These are phyloP conservation scores for Suhomyces kilbournensis DNA, from an alignment of 805 yeast species.

Conservation along the genomic window DNA sequence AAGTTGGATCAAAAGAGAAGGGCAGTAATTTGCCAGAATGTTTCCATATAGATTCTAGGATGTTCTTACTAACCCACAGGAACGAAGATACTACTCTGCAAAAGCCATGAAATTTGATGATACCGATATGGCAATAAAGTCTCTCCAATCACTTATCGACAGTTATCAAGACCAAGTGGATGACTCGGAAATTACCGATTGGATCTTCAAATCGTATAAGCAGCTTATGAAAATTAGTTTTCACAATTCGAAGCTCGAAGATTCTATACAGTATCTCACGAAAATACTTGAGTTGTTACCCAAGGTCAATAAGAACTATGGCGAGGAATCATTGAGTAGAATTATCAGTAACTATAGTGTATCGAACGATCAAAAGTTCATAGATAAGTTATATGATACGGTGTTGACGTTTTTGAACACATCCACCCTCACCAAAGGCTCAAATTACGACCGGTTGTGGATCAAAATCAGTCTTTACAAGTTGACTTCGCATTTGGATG, in stretches of 20 bases:
- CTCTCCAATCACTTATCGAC: slow-evolving; percentile 16
- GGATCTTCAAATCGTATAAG: slow-evolving; percentile 40
- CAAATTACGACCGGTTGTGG: slow-evolving; percentile 23
- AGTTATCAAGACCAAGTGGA: slow-evolving; percentile 6
- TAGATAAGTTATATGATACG: slow-evolving; percentile 27
- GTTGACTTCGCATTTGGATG: slow-evolving; percentile 34
- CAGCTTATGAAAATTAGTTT: slow-evolving; percentile 39
- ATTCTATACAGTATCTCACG: slow-evolving; percentile 21
- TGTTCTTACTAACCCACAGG: slow-evolving; percentile 18
- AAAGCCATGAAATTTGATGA: slow-evolving; percentile 38
- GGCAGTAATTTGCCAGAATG: neutral
- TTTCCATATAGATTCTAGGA: too few species aligned
- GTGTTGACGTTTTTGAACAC: slow-evolving; percentile 24
- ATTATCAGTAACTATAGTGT: slow-evolving; percentile 33
- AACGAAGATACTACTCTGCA: slow-evolving; percentile 35
- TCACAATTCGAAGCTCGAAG: slow-evolving; percentile 18
- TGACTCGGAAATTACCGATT: slow-evolving; percentile 17
- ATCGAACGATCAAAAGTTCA: slow-evolving; percentile 26
- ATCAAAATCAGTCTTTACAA: slow-evolving; percentile 47
- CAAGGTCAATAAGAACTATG: slow-evolving; percentile 32
- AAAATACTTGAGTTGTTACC: slow-evolving; percentile 21
- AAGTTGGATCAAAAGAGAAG: neutral
- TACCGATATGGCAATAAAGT: slow-evolving; percentile 19
- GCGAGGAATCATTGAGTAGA: slow-evolving; percentile 38
- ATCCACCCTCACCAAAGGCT: slow-evolving; percentile 1